Percentiles rank a stretch among this genome's conserved stretches.
Evolutionary conservation across 2,329 filamentous ascomycete species (phyloP).

Genomic region (Colletotrichum noveboracense): DNA sequence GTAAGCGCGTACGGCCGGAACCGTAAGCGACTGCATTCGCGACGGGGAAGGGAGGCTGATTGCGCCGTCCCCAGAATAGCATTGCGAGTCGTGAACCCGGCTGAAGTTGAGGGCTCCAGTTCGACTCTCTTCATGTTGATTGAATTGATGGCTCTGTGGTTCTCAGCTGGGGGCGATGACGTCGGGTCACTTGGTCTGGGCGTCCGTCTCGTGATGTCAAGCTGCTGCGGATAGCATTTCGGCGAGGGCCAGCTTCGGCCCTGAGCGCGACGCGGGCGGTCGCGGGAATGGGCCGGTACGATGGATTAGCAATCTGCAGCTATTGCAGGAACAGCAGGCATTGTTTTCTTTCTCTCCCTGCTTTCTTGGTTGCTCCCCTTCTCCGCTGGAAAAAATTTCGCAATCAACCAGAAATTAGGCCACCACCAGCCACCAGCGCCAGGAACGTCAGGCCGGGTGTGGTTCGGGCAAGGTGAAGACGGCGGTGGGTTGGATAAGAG

Average conservation of each 20-base stretch:
- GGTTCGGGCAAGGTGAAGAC: not conserved
- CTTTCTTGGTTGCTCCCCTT: not conserved
- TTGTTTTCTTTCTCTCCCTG: not conserved
- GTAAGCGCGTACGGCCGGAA: not conserved
- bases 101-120: not conserved
- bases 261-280: slow-evolving; percentile 7
- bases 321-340: not conserved
- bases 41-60: not conserved
- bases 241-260: not conserved
- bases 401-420: not conserved
- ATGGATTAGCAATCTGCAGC: not conserved
- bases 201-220: slow-evolving; percentile 19
- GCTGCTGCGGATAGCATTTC: slow-evolving; percentile 15
- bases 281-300: slow-evolving; percentile 9
- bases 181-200: slow-evolving; percentile 10
- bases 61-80: not conserved
- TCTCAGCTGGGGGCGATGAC: slow-evolving; percentile 1
- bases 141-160: not conserved
- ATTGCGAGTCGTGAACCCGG: not conserved
- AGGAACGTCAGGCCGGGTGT: not conserved
- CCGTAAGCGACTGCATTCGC: not conserved
- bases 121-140: not conserved
- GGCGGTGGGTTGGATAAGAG: not conserved
- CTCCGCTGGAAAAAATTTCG: not conserved
- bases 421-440: not conserved